Conservation (phyloP, 495 filamentous ascomycete genomes). For the Aspergillus panamensis region DNA sequence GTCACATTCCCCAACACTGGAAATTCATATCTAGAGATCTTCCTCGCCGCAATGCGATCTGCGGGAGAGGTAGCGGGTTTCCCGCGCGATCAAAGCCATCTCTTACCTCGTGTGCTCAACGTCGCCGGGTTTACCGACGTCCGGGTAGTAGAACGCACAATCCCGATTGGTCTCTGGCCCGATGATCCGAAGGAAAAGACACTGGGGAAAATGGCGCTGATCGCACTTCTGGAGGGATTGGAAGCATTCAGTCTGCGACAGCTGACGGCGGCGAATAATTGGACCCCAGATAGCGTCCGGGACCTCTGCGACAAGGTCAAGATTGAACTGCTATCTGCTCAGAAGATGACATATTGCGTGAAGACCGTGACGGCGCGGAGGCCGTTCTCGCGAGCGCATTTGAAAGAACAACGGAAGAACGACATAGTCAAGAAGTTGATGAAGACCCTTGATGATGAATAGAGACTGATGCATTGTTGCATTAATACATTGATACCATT, state of each 20-base stretch:
- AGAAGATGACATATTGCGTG: constrained; percentile 43
- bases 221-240: constrained; percentile 59
- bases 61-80: constrained; percentile 31
- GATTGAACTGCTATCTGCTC: constrained; percentile 47
- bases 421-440: constrained; percentile 24
- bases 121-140: constrained; percentile 62
- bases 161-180: constrained; percentile 59
- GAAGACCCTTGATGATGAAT: constrained; percentile 16
- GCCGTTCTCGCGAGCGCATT: constrained; percentile 32
- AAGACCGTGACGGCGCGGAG: constrained; percentile 57
- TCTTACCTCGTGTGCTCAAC: constrained; percentile 47
- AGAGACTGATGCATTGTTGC: background rate
- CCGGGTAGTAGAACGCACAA: constrained; percentile 48
- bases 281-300: constrained; percentile 52
- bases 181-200: constrained; percentile 51
- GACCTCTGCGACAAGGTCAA: constrained; percentile 53
- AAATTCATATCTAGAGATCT: constrained; percentile 39
- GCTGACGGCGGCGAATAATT: constrained; percentile 56
- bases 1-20: constrained; percentile 20
- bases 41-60: constrained; percentile 34
- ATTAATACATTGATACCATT: background rate
- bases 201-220: constrained; percentile 63
- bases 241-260: constrained; percentile 59
- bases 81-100: constrained; percentile 52
- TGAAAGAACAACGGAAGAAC: constrained; percentile 26